Base-by-base conservation (phyloP, 2,329 filamentous ascomycete genomes). In the Talaromyces piceae region DNA sequence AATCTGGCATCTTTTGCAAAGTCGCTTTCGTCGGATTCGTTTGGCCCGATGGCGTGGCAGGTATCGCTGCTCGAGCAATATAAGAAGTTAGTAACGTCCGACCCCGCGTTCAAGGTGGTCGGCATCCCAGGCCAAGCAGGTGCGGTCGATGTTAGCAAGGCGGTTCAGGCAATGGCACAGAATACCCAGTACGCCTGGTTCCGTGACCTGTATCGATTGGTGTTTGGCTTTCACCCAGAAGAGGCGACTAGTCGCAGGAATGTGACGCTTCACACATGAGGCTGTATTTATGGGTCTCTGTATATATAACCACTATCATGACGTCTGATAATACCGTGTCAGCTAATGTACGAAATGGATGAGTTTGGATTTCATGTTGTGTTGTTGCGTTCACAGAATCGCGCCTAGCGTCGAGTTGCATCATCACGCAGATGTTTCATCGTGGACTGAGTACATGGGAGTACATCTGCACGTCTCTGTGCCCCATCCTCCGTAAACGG, bases 221-320 rank as follows among this genome's bases (percentile, higher is more conserved):
- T 95, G 2, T 95, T 94, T 66, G 87, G 88, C 3, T 91, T 91
- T 62, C 81, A 85, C 45, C 71, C 89, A 13, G 88, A 95, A 50
- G 90, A 95, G 60, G 84, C 82, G 1, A 82, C 86, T 44, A 73
- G 76, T 49, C 76, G 84, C 57, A 86, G 87, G 61, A 80, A 77
- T 51, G 74, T 84, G 11, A 59, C 57, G n/a, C 64, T 70, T 54
- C 66, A 70, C 55, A 63, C 62, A 26, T 70, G 59, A 56, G 26
- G 23, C 33, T 18, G 20, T 25, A 30, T 33, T 23, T 31, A 23
- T 9, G 20, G 39, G 39, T 8, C 3, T 43, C 25, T 43, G 18
- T 43, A 43, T 43, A 43, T 16, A 43, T 3, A 5, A 37, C 20
- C 39, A 23, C 11, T 25, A 8, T 23, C 7, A 30, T 7, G 13